Conservation (phyloP, 371 early-diverging fungal genomes). For the Capillidium heterosporum region DNA sequence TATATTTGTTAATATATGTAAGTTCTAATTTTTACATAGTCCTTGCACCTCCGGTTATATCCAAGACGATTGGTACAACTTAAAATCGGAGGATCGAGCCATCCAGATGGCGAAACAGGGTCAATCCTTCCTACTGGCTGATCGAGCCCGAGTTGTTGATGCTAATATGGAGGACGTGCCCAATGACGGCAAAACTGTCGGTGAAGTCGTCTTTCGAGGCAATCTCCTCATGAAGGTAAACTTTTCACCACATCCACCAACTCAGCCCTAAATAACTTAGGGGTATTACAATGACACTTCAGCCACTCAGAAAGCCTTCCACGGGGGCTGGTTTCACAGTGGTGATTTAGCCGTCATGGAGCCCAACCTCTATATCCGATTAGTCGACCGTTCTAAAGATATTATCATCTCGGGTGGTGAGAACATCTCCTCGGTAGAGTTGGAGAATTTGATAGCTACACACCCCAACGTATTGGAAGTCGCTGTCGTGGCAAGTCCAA, state of each 20-base stretch:
- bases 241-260: not conserved
- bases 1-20: not conserved
- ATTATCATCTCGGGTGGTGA: slow-evolving; percentile 55
- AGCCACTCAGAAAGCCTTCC: slow-evolving; percentile 38
- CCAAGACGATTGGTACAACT: not conserved
- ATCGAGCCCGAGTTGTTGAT: slow-evolving; percentile 37
- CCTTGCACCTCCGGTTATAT: slow-evolving; percentile 11
- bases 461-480: slow-evolving; percentile 36
- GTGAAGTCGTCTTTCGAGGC: slow-evolving; percentile 45
- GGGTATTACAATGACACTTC: slow-evolving; percentile 30
- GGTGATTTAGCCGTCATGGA: slow-evolving; percentile 50
- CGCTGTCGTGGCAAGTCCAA: slow-evolving; percentile 37
- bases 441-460: slow-evolving; percentile 33
- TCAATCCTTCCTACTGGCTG: slow-evolving; percentile 26
- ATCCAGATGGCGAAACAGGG: slow-evolving; percentile 33
- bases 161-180: slow-evolving; percentile 25
- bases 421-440: slow-evolving; percentile 45
- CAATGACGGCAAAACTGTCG: slow-evolving; percentile 32
- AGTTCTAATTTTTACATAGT: slow-evolving; percentile 14
- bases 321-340: slow-evolving; percentile 40
- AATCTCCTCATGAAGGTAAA: slow-evolving; percentile 32
- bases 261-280: not conserved
- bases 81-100: slow-evolving; percentile 20
- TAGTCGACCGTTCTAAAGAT: slow-evolving; percentile 46
- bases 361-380: slow-evolving; percentile 39